phyloP scores from a whole-genome alignment of 495 filamentous ascomycete species.

The Aspergillus taichungensis region DNA sequence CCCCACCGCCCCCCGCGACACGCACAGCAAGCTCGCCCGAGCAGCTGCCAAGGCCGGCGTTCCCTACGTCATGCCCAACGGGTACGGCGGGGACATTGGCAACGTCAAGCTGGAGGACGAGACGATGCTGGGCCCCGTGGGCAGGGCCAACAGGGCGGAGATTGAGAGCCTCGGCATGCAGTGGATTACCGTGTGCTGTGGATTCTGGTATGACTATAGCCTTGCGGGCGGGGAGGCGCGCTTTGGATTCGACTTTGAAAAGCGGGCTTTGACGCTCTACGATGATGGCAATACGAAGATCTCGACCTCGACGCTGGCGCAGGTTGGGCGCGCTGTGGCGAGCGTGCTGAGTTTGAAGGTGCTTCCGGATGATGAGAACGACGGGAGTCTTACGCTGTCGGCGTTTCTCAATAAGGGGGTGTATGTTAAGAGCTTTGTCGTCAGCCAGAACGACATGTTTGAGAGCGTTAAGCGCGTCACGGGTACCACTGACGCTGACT shows the following conservation, averaged over 20 bases:
- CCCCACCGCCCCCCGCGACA: slow-evolving; percentile 32
- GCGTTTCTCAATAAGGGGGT: slow-evolving; percentile 34
- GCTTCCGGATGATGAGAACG: slow-evolving; percentile 40
- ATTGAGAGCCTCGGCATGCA: slow-evolving; percentile 39
- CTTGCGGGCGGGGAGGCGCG: slow-evolving; percentile 19
- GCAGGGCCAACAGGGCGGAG: slow-evolving; percentile 11
- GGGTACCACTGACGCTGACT: slow-evolving; percentile 38
- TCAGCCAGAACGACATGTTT: slow-evolving; percentile 48
- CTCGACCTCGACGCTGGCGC: slow-evolving; percentile 33
- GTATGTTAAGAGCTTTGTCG: slow-evolving; percentile 38
- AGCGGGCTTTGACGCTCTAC: slow-evolving; percentile 33
- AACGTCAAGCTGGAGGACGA: slow-evolving; percentile 14
- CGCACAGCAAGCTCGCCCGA: slow-evolving; percentile 43
- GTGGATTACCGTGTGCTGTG: slow-evolving; percentile 43
- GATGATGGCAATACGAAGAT: slow-evolving; percentile 41
- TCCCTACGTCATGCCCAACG: slow-evolving; percentile 54
- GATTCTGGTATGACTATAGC: slow-evolving; percentile 50
- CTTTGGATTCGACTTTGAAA: slow-evolving; percentile 43
- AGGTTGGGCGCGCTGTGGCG: slow-evolving; percentile 41
- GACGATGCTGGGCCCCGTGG: slow-evolving; percentile 8
- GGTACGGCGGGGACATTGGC: slow-evolving; percentile 36
- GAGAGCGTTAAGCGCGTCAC: slow-evolving; percentile 47
- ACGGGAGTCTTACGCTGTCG: slow-evolving; percentile 24
- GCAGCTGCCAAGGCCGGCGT: slow-evolving; percentile 57
- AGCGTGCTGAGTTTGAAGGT: slow-evolving; percentile 35